Conservation (phyloP, 1,139 yeast genomes). For the Hansenula sp. region DNA sequence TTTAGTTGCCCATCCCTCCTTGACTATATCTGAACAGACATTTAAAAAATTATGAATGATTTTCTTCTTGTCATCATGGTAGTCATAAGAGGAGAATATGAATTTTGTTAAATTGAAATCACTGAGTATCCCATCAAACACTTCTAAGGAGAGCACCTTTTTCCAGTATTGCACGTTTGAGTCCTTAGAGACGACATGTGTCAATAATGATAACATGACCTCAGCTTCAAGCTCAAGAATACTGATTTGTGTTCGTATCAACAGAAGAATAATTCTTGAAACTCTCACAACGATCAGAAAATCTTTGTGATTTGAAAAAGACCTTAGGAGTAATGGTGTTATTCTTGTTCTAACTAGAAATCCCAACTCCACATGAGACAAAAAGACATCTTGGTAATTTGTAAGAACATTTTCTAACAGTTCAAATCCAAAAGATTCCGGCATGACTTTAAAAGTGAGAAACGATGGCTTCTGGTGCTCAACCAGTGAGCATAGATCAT, state of each 20-base stretch:
- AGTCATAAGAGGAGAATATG: constrained; percentile 63
- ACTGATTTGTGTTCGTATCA: constrained; percentile 56
- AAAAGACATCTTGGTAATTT: constrained; percentile 54
- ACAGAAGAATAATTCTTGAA: constrained; percentile 59
- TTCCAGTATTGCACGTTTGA: constrained; percentile 63
- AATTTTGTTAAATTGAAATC: constrained; percentile 48
- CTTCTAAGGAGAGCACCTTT: constrained; percentile 65
- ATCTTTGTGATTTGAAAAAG: constrained; percentile 55
- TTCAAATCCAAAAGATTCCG: constrained; percentile 72
- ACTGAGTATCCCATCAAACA: constrained; percentile 54
- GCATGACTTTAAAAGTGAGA: constrained; percentile 48
- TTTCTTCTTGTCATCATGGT: constrained; percentile 49
- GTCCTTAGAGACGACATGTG: constrained; percentile 55
- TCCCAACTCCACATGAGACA: constrained; percentile 58
- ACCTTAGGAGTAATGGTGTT: constrained; percentile 69
- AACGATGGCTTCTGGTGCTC: constrained; percentile 55
- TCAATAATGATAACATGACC: constrained; percentile 68
- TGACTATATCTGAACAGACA: constrained; percentile 35
- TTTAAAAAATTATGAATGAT: constrained; percentile 56
- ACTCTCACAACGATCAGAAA: constrained; percentile 72
- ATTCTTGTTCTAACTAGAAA: constrained; percentile 60
- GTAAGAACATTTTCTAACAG: constrained; percentile 59
- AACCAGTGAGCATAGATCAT: constrained; percentile 65
- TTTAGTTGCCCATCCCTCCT: constrained; percentile 29
- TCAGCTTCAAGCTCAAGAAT: constrained; percentile 74